Base-by-base conservation (phyloP, 805 yeast genomes). In the Ogataea paradorogensis region DNA sequence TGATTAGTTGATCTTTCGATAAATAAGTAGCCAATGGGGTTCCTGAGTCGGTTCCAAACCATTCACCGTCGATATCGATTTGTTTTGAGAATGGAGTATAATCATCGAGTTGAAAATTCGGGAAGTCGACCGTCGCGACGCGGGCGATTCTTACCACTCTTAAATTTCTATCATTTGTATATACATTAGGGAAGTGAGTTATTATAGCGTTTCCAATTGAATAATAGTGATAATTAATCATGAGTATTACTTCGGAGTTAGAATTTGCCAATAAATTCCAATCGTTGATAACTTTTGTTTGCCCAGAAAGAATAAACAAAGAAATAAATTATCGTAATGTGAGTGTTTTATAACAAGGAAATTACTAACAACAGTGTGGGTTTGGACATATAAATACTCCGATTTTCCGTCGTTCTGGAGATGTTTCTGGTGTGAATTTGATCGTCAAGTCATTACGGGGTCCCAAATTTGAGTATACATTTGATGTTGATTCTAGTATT, bases 121-220 rank as follows among this genome's bases (percentile, higher is more conserved):
- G 88, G 14, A 67, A 63, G 23, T 52, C 56, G 1, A 54, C 49
- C 13, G 63, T 62, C 40, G 70, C 76, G 1, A 66, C 42, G 45
- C 89, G 58, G 4, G 91, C 88, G 3, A 83, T 67, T 37, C 90
- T 56, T 4, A 83, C 80, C n/a, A 84, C 68, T 43, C 91, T 62
- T 0, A 84, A 76, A 7, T 51, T 46, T 15, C 48, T 37, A 0
- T 42, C 38, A 2, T 76, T 62, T 35, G 43, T 3, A 53, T 79
- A 71, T 4, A 70, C 62, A 48, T 81, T 80, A 5, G 88, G 89
- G 53, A 81, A 84, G 58, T 83, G 90, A 23, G 82, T 81, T 8
- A 80, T 58, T 15, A 76, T 36, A 26, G 73, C 9, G 62, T 62
- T 49, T 9, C 43, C 47, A 7, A 42, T 35, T 11, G 46, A 35